Evolutionary conservation across 2,329 filamentous ascomycete genomes (phyloP).

Genomic region (Xylaria polymorpha): DNA sequence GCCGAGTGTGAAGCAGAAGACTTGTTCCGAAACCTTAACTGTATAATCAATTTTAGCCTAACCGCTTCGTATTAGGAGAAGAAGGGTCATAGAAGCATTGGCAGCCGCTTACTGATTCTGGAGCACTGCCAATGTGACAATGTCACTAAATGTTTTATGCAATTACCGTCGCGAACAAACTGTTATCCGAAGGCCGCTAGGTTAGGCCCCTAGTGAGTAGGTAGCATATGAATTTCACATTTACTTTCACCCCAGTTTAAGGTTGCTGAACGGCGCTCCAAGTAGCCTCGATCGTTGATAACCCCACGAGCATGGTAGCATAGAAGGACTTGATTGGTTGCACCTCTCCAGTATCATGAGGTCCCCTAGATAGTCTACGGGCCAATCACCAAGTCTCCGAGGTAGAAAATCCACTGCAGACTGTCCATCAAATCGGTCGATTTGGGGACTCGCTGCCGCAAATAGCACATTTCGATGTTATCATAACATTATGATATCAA

Average conservation of each 20-base stretch:
- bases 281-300: neutral
- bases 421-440: neutral
- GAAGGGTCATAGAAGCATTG: neutral
- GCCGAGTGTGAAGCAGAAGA: neutral
- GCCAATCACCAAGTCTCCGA: slow-evolving; percentile 9
- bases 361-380: neutral
- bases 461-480: slow-evolving; percentile 13
- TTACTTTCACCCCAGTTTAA: neutral
- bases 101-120: neutral
- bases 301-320: neutral
- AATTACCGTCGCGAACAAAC: neutral
- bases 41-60: neutral
- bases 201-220: neutral
- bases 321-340: slow-evolving; percentile 1
- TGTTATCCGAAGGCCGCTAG: neutral
- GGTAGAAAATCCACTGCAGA: slow-evolving; percentile 1
- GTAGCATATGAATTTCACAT: neutral
- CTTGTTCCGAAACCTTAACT: neutral
- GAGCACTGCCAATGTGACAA: neutral
- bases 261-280: neutral
- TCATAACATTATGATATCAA: slow-evolving; percentile 12
- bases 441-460: neutral
- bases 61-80: neutral
- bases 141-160: neutral
- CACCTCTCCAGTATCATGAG: slow-evolving; percentile 5